phyloP scores from a whole-genome alignment of 2,329 filamentous ascomycete species.

The Cercospora sojina region DNA sequence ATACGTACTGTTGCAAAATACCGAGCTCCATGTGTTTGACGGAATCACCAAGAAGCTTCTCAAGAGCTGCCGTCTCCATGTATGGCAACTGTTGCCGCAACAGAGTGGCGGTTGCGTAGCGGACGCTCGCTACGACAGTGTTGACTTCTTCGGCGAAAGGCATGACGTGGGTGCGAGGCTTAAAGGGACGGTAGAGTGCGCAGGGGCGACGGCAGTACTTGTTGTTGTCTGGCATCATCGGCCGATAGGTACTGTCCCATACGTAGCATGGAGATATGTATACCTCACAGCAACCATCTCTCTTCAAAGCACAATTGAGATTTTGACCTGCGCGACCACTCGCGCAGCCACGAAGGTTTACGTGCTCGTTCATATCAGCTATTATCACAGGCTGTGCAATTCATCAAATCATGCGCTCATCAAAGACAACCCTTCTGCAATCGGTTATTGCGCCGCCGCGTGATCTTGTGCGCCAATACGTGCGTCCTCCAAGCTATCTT shows the following conservation, averaged over 20 bases:
- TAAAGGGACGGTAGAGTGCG: no score
- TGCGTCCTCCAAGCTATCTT: slow-evolving; percentile 21
- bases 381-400: background rate
- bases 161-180: background rate
- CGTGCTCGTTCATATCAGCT: background rate
- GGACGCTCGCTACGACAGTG: background rate
- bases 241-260: background rate
- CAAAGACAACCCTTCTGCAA: background rate
- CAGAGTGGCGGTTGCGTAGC: background rate
- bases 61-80: slow-evolving; percentile 1
- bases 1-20: background rate
- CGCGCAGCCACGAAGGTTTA: background rate
- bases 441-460: slow-evolving; percentile 1
- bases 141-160: background rate
- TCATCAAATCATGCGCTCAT: background rate
- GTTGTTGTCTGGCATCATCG: background rate
- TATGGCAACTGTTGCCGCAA: background rate
- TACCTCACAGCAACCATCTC: background rate
- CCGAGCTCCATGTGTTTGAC: background rate
- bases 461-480: slow-evolving; percentile 10
- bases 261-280: background rate
- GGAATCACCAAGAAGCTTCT: background rate
- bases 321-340: background rate
- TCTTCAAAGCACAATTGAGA: background rate
- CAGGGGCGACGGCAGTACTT: no score